Evolutionary conservation across 148 eudicot species (phyloP).

Genomic region (Amaranthus palmeri): DNA sequence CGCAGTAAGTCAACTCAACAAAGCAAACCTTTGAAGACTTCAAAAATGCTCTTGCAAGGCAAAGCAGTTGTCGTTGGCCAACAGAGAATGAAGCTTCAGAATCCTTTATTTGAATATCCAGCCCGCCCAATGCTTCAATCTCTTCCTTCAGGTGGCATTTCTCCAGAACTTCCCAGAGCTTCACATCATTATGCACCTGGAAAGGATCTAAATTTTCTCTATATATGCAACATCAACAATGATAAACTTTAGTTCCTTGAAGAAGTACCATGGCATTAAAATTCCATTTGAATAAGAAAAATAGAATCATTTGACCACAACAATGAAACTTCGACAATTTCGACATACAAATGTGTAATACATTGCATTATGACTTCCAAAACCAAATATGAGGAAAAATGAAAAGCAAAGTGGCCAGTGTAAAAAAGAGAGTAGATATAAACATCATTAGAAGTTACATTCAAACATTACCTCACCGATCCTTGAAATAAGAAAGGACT

Average conservation of each 20-base stretch:
- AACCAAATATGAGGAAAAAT: not conserved
- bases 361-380: not conserved
- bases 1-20: not conserved
- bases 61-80: conserved; percentile 88
- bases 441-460: not conserved
- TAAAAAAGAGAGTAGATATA: not conserved
- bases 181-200: conserved; percentile 39
- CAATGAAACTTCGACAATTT: not conserved
- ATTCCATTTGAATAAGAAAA: not conserved
- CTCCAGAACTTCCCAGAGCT: conserved; percentile 70
- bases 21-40: conserved; percentile 69
- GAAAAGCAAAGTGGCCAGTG: not conserved
- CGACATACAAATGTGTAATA: not conserved
- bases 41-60: conserved; percentile 96
- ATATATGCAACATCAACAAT: conserved; percentile 12
- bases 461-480: conserved; percentile 58
- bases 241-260: not conserved
- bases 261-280: not conserved
- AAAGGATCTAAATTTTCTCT: conserved; percentile 91
- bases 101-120: conserved; percentile 61
- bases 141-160: conserved; percentile 81
- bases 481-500: conserved; percentile 94
- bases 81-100: conserved; percentile 77
- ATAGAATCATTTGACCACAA: not conserved
- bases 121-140: conserved; percentile 67